Conservation (phyloP, 208 protist genomes). For the Leishmania tarentolae region DNA sequence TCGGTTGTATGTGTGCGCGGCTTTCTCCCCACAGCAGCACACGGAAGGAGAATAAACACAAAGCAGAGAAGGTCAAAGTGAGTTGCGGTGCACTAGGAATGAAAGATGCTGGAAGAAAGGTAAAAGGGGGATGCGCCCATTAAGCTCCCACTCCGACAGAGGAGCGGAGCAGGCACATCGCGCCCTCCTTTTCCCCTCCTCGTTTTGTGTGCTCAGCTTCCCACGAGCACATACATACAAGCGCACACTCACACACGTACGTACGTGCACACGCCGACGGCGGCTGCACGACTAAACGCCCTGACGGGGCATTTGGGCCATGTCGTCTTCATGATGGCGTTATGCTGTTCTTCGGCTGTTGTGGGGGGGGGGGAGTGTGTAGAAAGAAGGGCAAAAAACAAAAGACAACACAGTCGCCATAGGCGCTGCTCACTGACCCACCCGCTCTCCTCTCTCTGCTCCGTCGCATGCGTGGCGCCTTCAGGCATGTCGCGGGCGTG, state of each 20-base stretch:
- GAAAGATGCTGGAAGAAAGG: background rate
- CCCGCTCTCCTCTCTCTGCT: background rate
- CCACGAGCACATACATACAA: background rate
- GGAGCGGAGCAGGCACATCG: background rate
- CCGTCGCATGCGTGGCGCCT: background rate
- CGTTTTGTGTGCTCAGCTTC: background rate
- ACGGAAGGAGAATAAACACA: background rate
- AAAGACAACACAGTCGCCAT: background rate
- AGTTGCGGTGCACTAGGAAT: background rate
- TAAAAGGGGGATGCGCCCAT: background rate
- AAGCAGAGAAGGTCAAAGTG: background rate
- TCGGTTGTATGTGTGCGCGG: background rate
- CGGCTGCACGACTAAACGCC: background rate
- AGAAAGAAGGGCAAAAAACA: background rate
- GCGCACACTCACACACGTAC: no score
- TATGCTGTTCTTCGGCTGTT: background rate
- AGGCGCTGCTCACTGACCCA: background rate
- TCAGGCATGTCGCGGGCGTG: constrained; percentile 6
- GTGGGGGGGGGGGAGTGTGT: background rate
- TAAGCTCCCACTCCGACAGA: background rate
- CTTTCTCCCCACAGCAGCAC: background rate
- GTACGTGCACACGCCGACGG: no score
- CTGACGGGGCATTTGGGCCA: background rate
- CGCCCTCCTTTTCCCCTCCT: background rate
- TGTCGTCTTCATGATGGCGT: no score